These are phyloP conservation scores for Phytopythium chamaehyphon DNA, from an alignment of 352 stramenopile species.

Conservation along the genomic window DNA sequence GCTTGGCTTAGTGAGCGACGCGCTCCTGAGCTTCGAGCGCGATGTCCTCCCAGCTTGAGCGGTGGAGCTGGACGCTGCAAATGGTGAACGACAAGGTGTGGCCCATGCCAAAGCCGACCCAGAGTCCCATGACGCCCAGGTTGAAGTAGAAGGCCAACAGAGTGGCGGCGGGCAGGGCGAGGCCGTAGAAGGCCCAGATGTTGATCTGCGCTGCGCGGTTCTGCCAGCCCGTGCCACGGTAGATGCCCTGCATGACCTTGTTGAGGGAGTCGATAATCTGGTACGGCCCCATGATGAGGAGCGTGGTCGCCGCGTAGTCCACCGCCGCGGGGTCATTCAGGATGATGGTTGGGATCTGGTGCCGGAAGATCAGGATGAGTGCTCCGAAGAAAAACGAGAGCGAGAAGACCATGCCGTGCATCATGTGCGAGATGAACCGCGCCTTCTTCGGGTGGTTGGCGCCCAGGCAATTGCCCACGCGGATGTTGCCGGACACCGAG, in stretches of 20 bases:
- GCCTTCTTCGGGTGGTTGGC: constrained; percentile 68
- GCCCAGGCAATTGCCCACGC: constrained; percentile 78
- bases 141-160: constrained; percentile 51
- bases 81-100: constrained; percentile 35
- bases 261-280: constrained; percentile 78
- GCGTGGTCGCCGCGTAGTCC: constrained; percentile 34
- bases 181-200: constrained; percentile 72
- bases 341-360: constrained; percentile 45
- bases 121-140: constrained; percentile 64
- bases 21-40: constrained; percentile 38
- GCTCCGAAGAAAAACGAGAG: constrained; percentile 32
- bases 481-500: constrained; percentile 63
- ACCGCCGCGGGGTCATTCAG: constrained; percentile 50
- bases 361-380: constrained; percentile 35
- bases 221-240: constrained; percentile 66
- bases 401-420: constrained; percentile 34
- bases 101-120: constrained; percentile 65
- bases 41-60: constrained; percentile 61
- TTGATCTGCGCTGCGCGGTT: constrained; percentile 69
- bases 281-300: constrained; percentile 70
- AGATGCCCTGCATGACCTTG: constrained; percentile 71
- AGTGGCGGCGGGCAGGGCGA: constrained; percentile 67
- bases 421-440: constrained; percentile 46
- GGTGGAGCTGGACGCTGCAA: constrained; percentile 43
- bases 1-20: constrained; percentile 26